Evolutionary conservation across 2,329 filamentous ascomycete species (phyloP).

Genomic region (Hortaea sp.): DNA sequence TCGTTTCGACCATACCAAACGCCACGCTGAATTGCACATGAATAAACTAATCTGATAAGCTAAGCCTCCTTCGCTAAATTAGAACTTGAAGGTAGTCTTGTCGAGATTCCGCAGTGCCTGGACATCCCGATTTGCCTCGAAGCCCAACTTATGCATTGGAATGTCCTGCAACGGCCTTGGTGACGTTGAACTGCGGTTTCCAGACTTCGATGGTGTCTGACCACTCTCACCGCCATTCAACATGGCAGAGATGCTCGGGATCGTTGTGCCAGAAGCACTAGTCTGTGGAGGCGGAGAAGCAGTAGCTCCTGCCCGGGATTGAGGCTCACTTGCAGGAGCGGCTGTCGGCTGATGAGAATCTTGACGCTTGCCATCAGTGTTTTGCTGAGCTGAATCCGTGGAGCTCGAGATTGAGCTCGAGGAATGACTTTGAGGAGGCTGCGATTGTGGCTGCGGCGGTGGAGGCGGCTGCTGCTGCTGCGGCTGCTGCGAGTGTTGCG

Average conservation of each 20-base stretch:
- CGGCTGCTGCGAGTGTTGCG: slow-evolving; percentile 1
- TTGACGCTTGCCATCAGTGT: background rate
- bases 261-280: slow-evolving; percentile 30
- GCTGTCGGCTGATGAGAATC: slow-evolving; percentile 2
- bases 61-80: background rate
- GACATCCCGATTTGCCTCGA: slow-evolving; percentile 26
- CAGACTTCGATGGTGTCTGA: slow-evolving; percentile 15
- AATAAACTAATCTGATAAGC: too few relatives aligned
- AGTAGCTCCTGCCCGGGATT: slow-evolving; percentile 28
- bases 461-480: slow-evolving; percentile 6
- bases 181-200: slow-evolving; percentile 22
- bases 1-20: too few relatives aligned
- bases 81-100: slow-evolving; percentile 25
- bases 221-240: slow-evolving; percentile 27
- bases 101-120: slow-evolving; percentile 27
- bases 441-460: slow-evolving; percentile 8
- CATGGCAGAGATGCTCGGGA: slow-evolving; percentile 45
- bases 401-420: background rate
- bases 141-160: slow-evolving; percentile 28
- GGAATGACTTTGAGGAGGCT: background rate
- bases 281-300: slow-evolving; percentile 4
- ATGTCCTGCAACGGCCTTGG: slow-evolving; percentile 25
- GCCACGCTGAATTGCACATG: too few relatives aligned
- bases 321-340: slow-evolving; percentile 24
- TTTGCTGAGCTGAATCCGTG: background rate